Base-by-base conservation (phyloP, 768 basidiomycete species). In the Exidia glandulosa region DNA sequence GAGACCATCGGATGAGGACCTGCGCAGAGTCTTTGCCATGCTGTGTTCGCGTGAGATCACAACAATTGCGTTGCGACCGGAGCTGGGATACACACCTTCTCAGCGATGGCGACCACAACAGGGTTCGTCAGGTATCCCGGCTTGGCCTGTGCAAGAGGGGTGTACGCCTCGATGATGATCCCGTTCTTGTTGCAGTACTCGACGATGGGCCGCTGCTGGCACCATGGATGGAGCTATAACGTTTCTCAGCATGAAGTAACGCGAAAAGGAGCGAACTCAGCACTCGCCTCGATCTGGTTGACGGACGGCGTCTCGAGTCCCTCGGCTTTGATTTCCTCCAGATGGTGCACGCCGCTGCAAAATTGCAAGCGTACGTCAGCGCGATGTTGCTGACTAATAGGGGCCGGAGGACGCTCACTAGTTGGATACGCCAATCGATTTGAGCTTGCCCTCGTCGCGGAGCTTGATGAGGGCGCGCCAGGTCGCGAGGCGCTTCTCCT, bases 1-100 rank as follows among this genome's bases (percentile, higher is more conserved):
- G 65, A 32, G 68, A 71, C 77, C 77, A 79, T 30, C 77, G 66
- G 57, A 79, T 70, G 56, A 78, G 64, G 19, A 79, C 68, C 50
- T 77, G 77, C 0, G 76, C 73, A 41, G 70, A 66, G 5, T 67
- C 65, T 63, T 73, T 76, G 23, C 59, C 33, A 61, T 70, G 60
- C 66, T 69, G 41, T 9, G 41, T 37, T 37, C 41, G 41, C 19
- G 41, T 19, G 41, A 19, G 9, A 45, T 16, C 23, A 45, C 19
- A 16, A 56, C n/a, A 34, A 31, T 25, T 19, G 31, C 9, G 2
- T 3, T 36, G 31, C 25, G 59, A 47, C 7, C 55, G 34, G 34
- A 36, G 33, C 14, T 31, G n/a, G 50, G 23, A 13, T n/a, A 37
- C 62, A 32, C 16, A 69, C 70, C 60, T 63, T 63, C 55, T 69